These are phyloP conservation scores for Rhodotorula sp. DNA, from an alignment of 1,284 basidiomycete species.

Conservation along the genomic window DNA sequence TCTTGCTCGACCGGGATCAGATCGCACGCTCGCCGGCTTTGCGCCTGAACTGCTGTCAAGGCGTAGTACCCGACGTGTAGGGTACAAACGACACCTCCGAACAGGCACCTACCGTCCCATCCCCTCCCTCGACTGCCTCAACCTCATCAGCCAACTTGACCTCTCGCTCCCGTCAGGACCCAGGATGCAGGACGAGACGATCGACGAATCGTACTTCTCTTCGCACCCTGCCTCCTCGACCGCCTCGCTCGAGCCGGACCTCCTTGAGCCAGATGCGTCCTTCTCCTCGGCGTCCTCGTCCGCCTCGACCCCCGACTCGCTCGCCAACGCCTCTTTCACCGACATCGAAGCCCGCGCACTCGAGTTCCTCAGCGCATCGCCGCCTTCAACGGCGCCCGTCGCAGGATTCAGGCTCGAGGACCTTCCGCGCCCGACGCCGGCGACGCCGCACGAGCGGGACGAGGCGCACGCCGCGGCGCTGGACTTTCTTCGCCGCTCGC, in stretches of 20 bases:
- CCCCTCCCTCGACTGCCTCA: background rate
- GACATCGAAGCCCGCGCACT: conserved; percentile 19
- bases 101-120: too few relatives aligned
- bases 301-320: conserved; percentile 9
- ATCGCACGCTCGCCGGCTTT: too few relatives aligned
- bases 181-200: background rate
- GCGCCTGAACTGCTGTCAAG: too few relatives aligned
- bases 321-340: conserved; percentile 7
- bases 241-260: background rate
- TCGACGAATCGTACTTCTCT: background rate
- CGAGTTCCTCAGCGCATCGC: conserved; percentile 15
- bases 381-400: background rate
- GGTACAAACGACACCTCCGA: too few relatives aligned
- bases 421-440: background rate
- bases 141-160: background rate
- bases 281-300: background rate
- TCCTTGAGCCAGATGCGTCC: background rate
- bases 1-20: background rate
- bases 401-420: background rate
- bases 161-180: background rate
- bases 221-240: background rate
- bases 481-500: conserved; percentile 15
- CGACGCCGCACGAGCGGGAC: background rate
- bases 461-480: conserved; percentile 7
- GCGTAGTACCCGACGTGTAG: too few relatives aligned